These are phyloP conservation scores for Hypericum perforatum DNA, from an alignment of 345 rosid genomes.

Conservation along the genomic window DNA sequence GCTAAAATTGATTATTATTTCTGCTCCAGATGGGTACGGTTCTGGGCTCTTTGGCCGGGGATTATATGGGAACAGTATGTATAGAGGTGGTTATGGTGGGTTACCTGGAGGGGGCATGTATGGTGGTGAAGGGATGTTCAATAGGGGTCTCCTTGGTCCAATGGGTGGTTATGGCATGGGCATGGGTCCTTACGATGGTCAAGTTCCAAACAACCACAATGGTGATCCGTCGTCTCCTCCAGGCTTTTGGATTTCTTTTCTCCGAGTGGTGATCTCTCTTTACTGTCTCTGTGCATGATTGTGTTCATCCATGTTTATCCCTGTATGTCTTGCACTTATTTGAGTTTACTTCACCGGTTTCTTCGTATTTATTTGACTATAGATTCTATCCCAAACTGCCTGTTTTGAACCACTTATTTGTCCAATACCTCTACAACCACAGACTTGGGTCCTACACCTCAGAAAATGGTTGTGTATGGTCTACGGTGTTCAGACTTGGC, in stretches of 20 bases:
- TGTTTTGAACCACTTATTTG: too few relatives aligned
- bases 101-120: conserved; percentile 34
- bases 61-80: conserved; percentile 63
- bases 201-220: conserved; percentile 82
- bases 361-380: too few relatives aligned
- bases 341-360: background rate
- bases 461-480: too few relatives aligned
- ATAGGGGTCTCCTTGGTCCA: conserved; percentile 53
- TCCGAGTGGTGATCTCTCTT: conserved; percentile 54
- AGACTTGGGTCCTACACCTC: background rate
- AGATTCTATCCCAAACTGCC: too few relatives aligned
- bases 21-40: conserved; percentile 60
- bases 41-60: conserved; percentile 65
- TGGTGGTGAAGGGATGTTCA: conserved; percentile 39
- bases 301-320: background rate
- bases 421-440: background rate
- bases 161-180: conserved; percentile 97
- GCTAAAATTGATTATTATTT: conserved; percentile 10
- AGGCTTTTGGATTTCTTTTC: conserved; percentile 95
- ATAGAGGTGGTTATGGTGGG: conserved; percentile 86
- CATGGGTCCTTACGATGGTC: conserved; percentile 74
- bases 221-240: conserved; percentile 90
- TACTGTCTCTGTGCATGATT: background rate
- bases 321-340: background rate
- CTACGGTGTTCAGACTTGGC: too few relatives aligned